Evolutionary conservation across 176 grass and related monocot species (phyloP), one percentile per base, ranked within the genome.

Genomic region (Juncus inflexus): DNA sequence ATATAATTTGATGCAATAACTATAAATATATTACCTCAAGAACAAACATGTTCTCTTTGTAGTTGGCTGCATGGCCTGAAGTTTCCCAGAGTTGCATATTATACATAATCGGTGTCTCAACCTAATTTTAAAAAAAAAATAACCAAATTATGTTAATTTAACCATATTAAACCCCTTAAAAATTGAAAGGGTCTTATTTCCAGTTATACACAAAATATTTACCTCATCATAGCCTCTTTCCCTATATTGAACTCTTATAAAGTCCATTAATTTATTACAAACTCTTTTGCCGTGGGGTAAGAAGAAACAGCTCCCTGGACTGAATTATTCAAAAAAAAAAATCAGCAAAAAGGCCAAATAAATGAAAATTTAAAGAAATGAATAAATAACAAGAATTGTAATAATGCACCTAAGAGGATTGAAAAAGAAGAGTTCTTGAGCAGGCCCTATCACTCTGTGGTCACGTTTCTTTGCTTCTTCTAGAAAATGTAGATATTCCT

Each of bases 21-120:
- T 50, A 67, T 13, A 59, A 77, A 53, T 68, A 63, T 62, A 74
- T 40, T 64, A 96, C 94, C 88, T 97, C 88, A 72, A 97, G 86
- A 81, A 97, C 83, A 65, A 97, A 97, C 88, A 97, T 97, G 67
- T 97, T 97, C 11, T 97, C 94, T 70, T 86, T 97, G 61, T 97
- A 97, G 80, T 97, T 97, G 56, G 85, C 85, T 75, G 88, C 85
- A 77, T 97, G 94, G 47, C 94, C 94, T 76, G 94, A 99, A 38
- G 85, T 99, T 77, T 99, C 94, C 94, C 94, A 99, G 40, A 99
- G 88, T 92, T 92, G 88, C 88, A 99, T 99, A 63, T 99, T 99
- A 80, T 89, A 99, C 7, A 99, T 99, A 84, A 91, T 99, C 69
- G 94, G 94, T 42, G 85, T 79, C 72, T 91, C 37, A 8, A 99